These are phyloP conservation scores for Pseudomicrostroma phylloplanum DNA, from an alignment of 1,284 basidiomycete genomes.

Conservation along the genomic window DNA sequence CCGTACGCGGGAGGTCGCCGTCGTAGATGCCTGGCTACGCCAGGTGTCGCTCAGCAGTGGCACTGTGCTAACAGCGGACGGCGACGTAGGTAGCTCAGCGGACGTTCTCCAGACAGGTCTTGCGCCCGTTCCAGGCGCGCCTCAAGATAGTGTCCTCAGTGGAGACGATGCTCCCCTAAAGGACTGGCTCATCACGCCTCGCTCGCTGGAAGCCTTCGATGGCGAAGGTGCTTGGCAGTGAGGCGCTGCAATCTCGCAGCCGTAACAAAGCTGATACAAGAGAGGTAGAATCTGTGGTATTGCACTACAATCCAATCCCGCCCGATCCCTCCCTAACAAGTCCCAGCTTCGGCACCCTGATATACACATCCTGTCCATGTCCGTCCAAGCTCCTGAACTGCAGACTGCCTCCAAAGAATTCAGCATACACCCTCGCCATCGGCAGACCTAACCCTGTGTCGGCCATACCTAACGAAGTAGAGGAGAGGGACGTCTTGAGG, in stretches of 20 bases:
- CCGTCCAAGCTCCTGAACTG: conserved; percentile 75
- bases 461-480: conserved; percentile 15
- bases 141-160: background rate
- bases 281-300: too few species aligned
- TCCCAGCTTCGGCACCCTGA: conserved; percentile 73
- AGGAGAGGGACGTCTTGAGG: background rate
- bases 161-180: background rate
- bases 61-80: background rate
- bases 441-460: conserved; percentile 42
- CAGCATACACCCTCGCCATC: conserved; percentile 43
- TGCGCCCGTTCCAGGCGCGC: too few species aligned
- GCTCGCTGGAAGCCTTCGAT: background rate
- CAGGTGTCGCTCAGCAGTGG: background rate
- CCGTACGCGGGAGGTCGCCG: background rate
- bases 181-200: conserved; percentile 5
- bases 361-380: conserved; percentile 75
- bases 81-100: background rate
- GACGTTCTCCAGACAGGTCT: too few species aligned
- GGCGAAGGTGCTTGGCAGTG: background rate
- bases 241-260: too few species aligned
- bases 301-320: too few species aligned
- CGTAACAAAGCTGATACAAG: too few species aligned
- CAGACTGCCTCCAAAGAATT: conserved; percentile 63
- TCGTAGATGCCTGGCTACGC: background rate
- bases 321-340: conserved; percentile 64